Evolutionary conservation across 2,329 filamentous ascomycete genomes (phyloP).

Genomic region (Scleromitrula shiraiana): DNA sequence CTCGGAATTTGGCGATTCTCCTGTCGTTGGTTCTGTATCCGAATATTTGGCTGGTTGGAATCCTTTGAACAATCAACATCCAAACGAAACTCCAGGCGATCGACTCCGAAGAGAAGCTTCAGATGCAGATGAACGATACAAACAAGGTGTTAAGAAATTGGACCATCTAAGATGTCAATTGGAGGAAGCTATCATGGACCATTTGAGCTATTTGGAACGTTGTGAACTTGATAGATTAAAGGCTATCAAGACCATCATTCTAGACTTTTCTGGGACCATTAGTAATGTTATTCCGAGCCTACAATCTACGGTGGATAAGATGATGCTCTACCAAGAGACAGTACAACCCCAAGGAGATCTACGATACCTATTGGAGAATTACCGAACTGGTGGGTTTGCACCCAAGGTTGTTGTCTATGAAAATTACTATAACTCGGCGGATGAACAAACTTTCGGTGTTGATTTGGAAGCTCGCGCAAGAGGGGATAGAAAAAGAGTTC

Average conservation of each 20-base stretch:
- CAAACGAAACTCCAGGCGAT: constrained; percentile 88
- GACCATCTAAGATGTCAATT: constrained; percentile 87
- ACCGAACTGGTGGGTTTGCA: constrained; percentile 86
- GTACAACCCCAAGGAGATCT: constrained; percentile 89
- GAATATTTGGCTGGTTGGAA: constrained; percentile 93
- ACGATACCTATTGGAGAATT: constrained; percentile 91
- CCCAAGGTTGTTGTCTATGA: constrained; percentile 91
- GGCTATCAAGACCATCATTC: constrained; percentile 94
- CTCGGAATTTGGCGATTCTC: constrained; percentile 61
- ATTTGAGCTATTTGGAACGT: constrained; percentile 92
- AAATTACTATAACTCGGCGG: constrained; percentile 98
- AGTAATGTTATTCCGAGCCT: constrained; percentile 96
- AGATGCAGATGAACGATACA: constrained; percentile 92
- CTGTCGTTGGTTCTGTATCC: constrained; percentile 71
- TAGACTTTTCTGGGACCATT: constrained; percentile 95
- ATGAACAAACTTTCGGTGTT: constrained; percentile 95
- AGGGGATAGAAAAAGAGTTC: constrained; percentile 91
- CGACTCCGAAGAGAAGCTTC: constrained; percentile 79
- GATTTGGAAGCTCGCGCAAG: constrained; percentile 92
- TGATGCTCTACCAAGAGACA: constrained; percentile 98
- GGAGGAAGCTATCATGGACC: constrained; percentile 90
- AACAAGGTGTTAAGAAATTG: constrained; percentile 73
- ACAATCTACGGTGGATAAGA: constrained; percentile 92
- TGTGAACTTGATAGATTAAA: constrained; percentile 94
- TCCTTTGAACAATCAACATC: constrained; percentile 77